phyloP scores from a whole-genome alignment of 768 basidiomycete species.

The Cyclocybe cylindracea region DNA sequence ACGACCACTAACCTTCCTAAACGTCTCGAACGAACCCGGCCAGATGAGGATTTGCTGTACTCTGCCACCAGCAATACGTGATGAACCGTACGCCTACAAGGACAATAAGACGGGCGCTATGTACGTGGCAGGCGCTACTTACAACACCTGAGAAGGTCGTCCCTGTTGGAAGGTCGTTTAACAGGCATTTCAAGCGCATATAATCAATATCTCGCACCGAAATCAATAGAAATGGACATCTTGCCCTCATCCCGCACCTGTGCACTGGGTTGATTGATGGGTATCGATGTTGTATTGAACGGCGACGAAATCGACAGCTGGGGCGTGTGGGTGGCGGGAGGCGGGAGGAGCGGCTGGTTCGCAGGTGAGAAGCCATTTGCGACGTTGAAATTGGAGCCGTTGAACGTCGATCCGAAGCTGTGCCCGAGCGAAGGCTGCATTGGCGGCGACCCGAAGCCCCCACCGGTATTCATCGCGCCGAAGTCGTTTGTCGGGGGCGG shows the following conservation, averaged over 20 bases:
- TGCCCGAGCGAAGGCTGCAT: conserved; percentile 10
- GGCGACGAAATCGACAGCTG: conserved; percentile 23
- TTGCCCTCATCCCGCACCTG: conserved; percentile 63
- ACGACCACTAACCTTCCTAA: conserved; percentile 60
- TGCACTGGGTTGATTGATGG: conserved; percentile 18
- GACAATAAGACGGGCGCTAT: conserved; percentile 3
- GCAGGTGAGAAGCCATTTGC: conserved; percentile 21
- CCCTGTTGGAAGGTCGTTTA: conserved; percentile 41
- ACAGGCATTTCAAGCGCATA: background rate
- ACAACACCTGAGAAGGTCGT: conserved; percentile 89
- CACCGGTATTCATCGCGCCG: conserved; percentile 18
- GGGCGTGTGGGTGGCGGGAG: conserved; percentile 29
- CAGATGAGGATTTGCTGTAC: conserved; percentile 86
- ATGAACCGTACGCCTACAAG: conserved; percentile 78
- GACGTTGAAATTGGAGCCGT: conserved; percentile 24
- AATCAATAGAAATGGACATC: conserved; percentile 82
- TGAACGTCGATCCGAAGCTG: conserved; percentile 16
- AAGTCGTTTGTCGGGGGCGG: conserved; percentile 37
- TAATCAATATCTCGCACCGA: conserved; percentile 52
- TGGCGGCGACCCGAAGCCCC: conserved; percentile 11
- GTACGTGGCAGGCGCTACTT: conserved; percentile 29
- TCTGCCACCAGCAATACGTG: conserved; percentile 75
- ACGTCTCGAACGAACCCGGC: conserved; percentile 86
- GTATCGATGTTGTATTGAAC: conserved; percentile 19
- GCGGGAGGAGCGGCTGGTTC: conserved; percentile 30